These are phyloP conservation scores for Gentiana dahurica DNA, from an alignment of 257 asterid species.

Conservation along the genomic window DNA sequence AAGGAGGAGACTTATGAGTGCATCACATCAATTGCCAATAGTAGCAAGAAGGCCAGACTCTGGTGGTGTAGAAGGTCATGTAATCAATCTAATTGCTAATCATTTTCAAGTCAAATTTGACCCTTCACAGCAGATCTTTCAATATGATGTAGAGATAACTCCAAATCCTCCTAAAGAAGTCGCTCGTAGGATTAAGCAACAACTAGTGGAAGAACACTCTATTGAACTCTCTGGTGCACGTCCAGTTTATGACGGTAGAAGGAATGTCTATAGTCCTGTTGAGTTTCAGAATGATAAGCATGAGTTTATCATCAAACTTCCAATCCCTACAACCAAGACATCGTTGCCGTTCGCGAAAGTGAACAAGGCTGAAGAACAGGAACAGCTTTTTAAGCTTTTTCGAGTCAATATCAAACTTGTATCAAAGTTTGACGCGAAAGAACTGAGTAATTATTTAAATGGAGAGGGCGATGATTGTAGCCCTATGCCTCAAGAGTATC, in stretches of 20 bases:
- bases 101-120: constrained; percentile 75
- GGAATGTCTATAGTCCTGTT: constrained; percentile 63
- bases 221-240: constrained; percentile 35
- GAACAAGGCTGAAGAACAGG: constrained; percentile 10
- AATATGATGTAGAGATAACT: constrained; percentile 78
- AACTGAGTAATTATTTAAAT: constrained; percentile 33
- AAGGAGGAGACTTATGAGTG: constrained; percentile 23
- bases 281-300: constrained; percentile 61
- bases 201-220: constrained; percentile 56
- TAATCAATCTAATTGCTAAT: constrained; percentile 64
- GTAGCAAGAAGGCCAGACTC: constrained; percentile 88
- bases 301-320: constrained; percentile 59
- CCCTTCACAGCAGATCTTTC: constrained; percentile 54
- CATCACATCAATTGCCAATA: constrained; percentile 23
- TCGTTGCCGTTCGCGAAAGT: constrained; percentile 3
- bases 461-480: constrained; percentile 30
- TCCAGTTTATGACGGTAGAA: constrained; percentile 83
- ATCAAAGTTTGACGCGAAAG: constrained; percentile 68
- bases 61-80: constrained; percentile 84
- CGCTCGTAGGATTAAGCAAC: constrained; percentile 57
- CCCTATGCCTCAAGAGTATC: constrained; percentile 88
- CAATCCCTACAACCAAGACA: constrained; percentile 27
- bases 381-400: constrained; percentile 40
- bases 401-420: constrained; percentile 68
- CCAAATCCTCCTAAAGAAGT: constrained; percentile 79